Base-by-base conservation (phyloP, 2,329 filamentous ascomycete species). In the Dendryphion nanum region DNA sequence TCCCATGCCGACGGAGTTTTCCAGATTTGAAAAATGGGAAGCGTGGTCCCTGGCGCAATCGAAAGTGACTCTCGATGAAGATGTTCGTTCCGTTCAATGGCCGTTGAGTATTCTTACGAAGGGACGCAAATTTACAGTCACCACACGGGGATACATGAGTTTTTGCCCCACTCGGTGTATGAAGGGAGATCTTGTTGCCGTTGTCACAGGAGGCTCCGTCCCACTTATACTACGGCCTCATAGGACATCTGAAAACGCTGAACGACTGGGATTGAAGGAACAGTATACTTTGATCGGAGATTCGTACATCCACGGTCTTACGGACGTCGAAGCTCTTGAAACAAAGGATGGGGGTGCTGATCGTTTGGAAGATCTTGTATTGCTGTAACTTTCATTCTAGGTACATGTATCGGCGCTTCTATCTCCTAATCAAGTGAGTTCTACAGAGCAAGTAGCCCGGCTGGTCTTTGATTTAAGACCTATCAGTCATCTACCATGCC, bases 301-400 rank as follows among this genome's bases (percentile, higher is more conserved):
- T 10, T 30, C 8, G 8, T 30, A 30, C 29, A 16, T 30, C 15
- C 29, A 30, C 15, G 15, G 29, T 15, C 8, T 30, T 10, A 30
- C 16, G 29, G 29, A 30, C 15, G 29, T 8, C 7, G 29, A 30
- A 30, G 29, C 29, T 26, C 23, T 26, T 26, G 23, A 26, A 26
- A 8, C 23, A 26, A 26, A n/a, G 8, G n/a, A n/a, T 8, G n/a
- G n/a, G 23, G 23, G 8, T 26, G 23, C 23, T 26, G 23, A 26
- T 26, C 23, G 23, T 26, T 26, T 26, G 23, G 23, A 26, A 26
- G 8, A 26, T 26, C 23, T 26, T 26, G 31, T 20, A 33, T 18
- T 20, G 10, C 10, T 10, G 14, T 7, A 20, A 17, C 18, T 35
- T n/a, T n/a, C n/a, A n/a, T n/a, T n/a, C n/a, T n/a, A n/a, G n/a